Evolutionary conservation across 306 rosid genomes (phyloP).

Genomic region (Leucaena leucocephala): DNA sequence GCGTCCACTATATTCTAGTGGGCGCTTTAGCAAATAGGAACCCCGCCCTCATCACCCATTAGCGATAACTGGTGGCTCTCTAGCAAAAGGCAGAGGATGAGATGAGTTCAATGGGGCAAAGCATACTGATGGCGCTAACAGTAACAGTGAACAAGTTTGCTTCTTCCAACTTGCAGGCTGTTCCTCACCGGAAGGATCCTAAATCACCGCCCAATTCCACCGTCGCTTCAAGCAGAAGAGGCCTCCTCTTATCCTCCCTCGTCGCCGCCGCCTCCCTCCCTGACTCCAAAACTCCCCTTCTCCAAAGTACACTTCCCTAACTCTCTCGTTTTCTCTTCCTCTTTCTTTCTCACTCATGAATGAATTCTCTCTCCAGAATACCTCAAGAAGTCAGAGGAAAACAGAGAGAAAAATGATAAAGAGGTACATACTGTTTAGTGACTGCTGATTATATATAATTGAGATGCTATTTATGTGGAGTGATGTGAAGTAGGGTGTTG

Average conservation of each 20-base stretch:
- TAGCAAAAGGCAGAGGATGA: neutral
- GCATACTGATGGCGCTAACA: constrained; percentile 80
- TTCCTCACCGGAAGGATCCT: constrained; percentile 34
- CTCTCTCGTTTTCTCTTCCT: neutral
- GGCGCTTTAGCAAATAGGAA: too few species aligned
- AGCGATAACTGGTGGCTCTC: constrained; percentile 42
- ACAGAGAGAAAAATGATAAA: constrained; percentile 88
- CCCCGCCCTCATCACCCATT: constrained; percentile 41
- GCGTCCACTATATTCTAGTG: neutral
- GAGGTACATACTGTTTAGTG: constrained; percentile 64
- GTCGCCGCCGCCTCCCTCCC: constrained; percentile 47
- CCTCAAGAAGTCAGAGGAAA: constrained; percentile 79
- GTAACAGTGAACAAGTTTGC: constrained; percentile 76
- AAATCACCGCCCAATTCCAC: neutral
- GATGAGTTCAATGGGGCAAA: constrained; percentile 81
- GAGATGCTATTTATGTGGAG: neutral
- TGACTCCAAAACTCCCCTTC: constrained; percentile 71
- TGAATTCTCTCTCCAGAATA: constrained; percentile 58
- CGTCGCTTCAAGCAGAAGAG: constrained; percentile 40
- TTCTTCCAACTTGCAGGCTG: constrained; percentile 77
- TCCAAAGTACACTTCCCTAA: constrained; percentile 53
- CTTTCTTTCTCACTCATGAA: neutral
- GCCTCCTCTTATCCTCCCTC: constrained; percentile 58
- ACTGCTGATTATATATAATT: neutral
- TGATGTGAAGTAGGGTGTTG: neutral